Evolutionary conservation across 129 eudicot genomes (phyloP).

Genomic region (Kitagawia praeruptora): DNA sequence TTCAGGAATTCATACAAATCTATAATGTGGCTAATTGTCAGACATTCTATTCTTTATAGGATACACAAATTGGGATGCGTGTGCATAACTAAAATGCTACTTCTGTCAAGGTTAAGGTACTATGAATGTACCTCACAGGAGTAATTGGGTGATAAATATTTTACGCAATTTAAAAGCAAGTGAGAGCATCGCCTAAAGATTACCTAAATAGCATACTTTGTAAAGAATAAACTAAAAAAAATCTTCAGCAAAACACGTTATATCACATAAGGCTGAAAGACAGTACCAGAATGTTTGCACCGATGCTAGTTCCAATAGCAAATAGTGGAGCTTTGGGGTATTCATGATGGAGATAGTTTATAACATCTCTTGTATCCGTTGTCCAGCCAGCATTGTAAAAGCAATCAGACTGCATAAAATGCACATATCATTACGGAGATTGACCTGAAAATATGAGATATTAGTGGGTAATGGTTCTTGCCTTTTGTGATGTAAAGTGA

Average conservation of each 20-base stretch:
- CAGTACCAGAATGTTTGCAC: constrained; percentile 84
- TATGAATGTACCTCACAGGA: not conserved
- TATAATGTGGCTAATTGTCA: not conserved
- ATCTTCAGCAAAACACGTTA: not conserved
- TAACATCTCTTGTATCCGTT: constrained; percentile 56
- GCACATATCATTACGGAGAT: not conserved
- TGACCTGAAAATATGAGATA: constrained; percentile 11
- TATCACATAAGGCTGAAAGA: not conserved
- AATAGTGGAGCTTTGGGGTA: constrained; percentile 67
- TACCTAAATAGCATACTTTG: not conserved
- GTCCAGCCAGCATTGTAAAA: constrained; percentile 99
- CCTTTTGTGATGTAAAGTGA: constrained; percentile 2
- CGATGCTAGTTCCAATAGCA: constrained; percentile 84
- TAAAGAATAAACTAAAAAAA: not conserved
- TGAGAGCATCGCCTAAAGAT: not conserved
- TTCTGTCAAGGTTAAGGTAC: not conserved
- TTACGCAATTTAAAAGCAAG: not conserved
- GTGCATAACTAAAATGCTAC: not conserved
- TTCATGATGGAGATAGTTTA: constrained; percentile 53
- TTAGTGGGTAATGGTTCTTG: not conserved
- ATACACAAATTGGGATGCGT: not conserved
- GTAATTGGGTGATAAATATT: not conserved
- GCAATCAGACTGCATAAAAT: constrained; percentile 75
- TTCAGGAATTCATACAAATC: not conserved
- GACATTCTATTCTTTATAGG: not conserved